Evolutionary conservation across 2,329 filamentous ascomycete genomes (phyloP), one percentile per base, ranked within the genome.

Genomic region (Fusarium albosuccineum): DNA sequence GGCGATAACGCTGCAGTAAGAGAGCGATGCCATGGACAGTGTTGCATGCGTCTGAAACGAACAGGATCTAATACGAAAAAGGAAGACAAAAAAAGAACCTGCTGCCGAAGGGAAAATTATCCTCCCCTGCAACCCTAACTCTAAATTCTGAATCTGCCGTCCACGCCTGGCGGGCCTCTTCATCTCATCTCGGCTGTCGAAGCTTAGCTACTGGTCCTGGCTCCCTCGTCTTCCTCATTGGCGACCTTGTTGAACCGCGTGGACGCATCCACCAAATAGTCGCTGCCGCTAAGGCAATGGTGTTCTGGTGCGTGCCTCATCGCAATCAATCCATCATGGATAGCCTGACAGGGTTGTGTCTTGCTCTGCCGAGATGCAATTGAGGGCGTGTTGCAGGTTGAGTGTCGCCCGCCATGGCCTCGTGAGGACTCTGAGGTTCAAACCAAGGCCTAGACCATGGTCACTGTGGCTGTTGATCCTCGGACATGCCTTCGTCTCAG

Each of bases 111-210:
- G 27, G 36, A 46, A 27, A 48, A 48, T 42, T 26, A 60, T 27
- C 34, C 34, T 36, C 50, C 60, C 41, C 30, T 65, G 51, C 48
- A 26, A 56, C 57, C 26, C 40, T 57, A 68, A 65, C 55, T 64
- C 26, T 67, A 68, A 64, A 67, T 57, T 42, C 29, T 44, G 42
- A 61, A 49, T 61, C 46, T 57, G n/a, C 51, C 44, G 42, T 39
- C 44, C 49, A 36, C 42, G 50, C 36, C 49, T 52, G 49, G 33
- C 48, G 39, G 48, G 52, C 48, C 27, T 29, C 30, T 39, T 52
- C 44, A 54, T 57, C 60, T 70, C 68, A 72, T 71, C 60, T 71
- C 70, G 70, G 70, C 66, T 73, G 57, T 62, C 54, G 48, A 63
- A 66, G 66, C 68, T 70, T 71, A 41, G 66, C 65, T 57, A 49